These are phyloP conservation scores for Keqinozyma sinolaborantium DNA, from an alignment of 1,139 yeast genomes.

Conservation along the genomic window DNA sequence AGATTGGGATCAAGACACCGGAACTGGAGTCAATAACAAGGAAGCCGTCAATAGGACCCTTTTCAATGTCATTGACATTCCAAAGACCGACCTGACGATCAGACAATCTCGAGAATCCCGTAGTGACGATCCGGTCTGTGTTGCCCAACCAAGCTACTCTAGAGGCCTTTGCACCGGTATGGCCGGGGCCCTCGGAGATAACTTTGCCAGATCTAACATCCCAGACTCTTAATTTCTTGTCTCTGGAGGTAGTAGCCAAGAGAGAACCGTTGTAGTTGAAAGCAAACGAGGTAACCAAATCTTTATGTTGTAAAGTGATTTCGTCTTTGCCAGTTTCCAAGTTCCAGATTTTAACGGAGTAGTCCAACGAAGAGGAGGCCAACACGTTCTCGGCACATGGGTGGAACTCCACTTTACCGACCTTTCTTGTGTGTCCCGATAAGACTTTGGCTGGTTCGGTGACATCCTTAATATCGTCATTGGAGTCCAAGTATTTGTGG, in stretches of 20 bases:
- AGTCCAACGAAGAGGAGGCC: constrained; percentile 88
- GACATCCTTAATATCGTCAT: constrained; percentile 66
- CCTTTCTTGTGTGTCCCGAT: constrained; percentile 87
- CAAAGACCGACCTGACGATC: constrained; percentile 95
- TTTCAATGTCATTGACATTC: constrained; percentile 70
- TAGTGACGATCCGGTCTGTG: constrained; percentile 79
- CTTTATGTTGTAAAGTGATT: constrained; percentile 78
- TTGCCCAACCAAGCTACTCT: constrained; percentile 90
- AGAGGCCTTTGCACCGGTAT: constrained; percentile 86
- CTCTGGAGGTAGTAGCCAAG: constrained; percentile 89
- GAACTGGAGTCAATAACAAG: constrained; percentile 83
- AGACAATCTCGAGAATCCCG: constrained; percentile 92
- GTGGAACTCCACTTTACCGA: constrained; percentile 88
- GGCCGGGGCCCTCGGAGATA: constrained; percentile 83
- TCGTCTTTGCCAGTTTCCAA: constrained; percentile 69
- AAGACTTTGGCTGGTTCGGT: constrained; percentile 63
- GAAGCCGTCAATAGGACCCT: constrained; percentile 89
- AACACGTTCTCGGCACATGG: constrained; percentile 84
- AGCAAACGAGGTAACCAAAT: constrained; percentile 84
- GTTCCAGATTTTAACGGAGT: constrained; percentile 89
- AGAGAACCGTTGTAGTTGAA: constrained; percentile 87
- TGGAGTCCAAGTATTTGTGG: constrained; percentile 53
- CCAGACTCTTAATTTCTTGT: constrained; percentile 88
- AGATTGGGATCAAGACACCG: constrained; percentile 90
- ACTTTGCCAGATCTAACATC: constrained; percentile 74